Evolutionary conservation across 495 filamentous ascomycete species (phyloP).

Genomic region (Pyrenula aspistea): DNA sequence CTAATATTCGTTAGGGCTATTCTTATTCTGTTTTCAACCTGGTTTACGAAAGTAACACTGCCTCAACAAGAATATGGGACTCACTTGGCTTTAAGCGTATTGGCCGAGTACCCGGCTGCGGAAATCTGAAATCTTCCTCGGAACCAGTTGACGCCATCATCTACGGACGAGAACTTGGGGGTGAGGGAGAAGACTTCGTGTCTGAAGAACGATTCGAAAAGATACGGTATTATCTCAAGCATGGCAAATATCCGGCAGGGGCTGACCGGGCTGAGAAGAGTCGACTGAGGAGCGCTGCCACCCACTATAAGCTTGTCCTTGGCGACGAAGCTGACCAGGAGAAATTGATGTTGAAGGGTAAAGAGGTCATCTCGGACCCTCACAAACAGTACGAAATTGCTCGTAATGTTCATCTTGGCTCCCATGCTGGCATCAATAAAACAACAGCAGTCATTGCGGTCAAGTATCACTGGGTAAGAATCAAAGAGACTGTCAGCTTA

Average conservation of each 20-base stretch:
- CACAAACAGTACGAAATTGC: slow-evolving; percentile 89
- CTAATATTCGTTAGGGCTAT: slow-evolving; percentile 50
- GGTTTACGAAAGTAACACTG: slow-evolving; percentile 95
- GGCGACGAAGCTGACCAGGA: slow-evolving; percentile 44
- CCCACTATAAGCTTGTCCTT: slow-evolving; percentile 73
- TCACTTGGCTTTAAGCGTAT: slow-evolving; percentile 96
- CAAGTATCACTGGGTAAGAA: slow-evolving; percentile 95
- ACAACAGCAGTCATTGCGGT: slow-evolving; percentile 90
- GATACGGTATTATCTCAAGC: slow-evolving; percentile 93
- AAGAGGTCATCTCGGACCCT: slow-evolving; percentile 90
- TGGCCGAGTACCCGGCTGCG: slow-evolving; percentile 78
- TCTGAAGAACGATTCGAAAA: slow-evolving; percentile 98
- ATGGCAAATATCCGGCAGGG: slow-evolving; percentile 84
- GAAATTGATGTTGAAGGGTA: slow-evolving; percentile 90
- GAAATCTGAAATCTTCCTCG: slow-evolving; percentile 68
- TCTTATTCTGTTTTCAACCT: slow-evolving; percentile 96
- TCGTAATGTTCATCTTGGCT: slow-evolving; percentile 53
- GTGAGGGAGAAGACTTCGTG: slow-evolving; percentile 73
- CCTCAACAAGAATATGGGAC: slow-evolving; percentile 93
- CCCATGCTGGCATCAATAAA: slow-evolving; percentile 97
- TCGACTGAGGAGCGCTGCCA: slow-evolving; percentile 82
- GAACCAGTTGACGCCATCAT: slow-evolving; percentile 90
- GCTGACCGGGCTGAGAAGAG: slow-evolving; percentile 94
- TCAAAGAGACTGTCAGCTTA: slow-evolving; percentile 92
- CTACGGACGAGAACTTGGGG: slow-evolving; percentile 77